These are phyloP conservation scores for Colletotrichum gloeosporioides DNA, from an alignment of 2,329 filamentous ascomycete species.

Conservation along the genomic window DNA sequence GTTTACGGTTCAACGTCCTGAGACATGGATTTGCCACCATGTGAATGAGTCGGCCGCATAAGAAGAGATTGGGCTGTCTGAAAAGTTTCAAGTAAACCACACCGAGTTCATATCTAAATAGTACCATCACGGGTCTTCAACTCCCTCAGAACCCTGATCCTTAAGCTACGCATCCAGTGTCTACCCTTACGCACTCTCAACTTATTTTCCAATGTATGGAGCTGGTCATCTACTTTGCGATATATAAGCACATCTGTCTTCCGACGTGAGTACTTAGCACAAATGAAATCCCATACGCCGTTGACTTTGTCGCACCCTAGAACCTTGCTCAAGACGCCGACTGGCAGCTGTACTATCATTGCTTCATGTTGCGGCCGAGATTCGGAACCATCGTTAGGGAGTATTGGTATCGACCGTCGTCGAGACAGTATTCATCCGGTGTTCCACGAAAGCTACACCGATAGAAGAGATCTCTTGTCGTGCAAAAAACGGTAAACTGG, in stretches of 20 bases:
- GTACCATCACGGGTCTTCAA: not conserved
- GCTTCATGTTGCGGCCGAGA: not conserved
- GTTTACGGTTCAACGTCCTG: not conserved
- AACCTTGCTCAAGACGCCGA: not conserved
- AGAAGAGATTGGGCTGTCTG: not conserved
- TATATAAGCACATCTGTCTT: not conserved
- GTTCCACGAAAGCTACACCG: fast-evolving
- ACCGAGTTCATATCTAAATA: not conserved
- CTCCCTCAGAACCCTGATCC: not conserved
- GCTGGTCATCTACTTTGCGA: not conserved
- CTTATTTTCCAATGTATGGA: not conserved
- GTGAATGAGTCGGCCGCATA: not conserved
- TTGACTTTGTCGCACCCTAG: too few species aligned
- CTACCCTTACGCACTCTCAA: not conserved
- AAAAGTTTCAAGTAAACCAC: not conserved
- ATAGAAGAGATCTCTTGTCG: not conserved
- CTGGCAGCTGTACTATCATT: not conserved
- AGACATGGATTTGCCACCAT: not conserved
- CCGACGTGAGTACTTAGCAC: not conserved
- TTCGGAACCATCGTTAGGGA: not conserved
- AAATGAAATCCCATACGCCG: too few species aligned
- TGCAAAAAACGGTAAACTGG: not conserved
- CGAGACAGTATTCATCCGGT: not conserved
- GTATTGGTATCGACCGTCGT: not conserved
- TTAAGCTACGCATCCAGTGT: not conserved